Evolutionary conservation across 129 eudicot species (phyloP).

Genomic region (Tagetes patula): DNA sequence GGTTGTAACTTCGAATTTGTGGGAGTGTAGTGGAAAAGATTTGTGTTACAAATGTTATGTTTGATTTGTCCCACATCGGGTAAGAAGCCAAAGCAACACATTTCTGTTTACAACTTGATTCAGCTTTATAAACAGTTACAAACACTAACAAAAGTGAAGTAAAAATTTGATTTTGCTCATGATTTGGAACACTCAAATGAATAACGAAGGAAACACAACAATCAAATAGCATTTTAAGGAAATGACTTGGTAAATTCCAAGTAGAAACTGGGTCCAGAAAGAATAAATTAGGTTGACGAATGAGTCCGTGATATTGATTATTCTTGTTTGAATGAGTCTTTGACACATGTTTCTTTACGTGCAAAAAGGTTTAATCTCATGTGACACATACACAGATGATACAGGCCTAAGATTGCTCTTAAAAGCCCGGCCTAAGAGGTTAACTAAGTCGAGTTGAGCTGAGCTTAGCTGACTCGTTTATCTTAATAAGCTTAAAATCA

Average conservation of each 20-base stretch:
- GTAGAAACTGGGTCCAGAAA: no score
- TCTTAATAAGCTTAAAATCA: no score
- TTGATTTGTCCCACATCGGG: slow-evolving; percentile 30
- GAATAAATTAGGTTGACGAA: slow-evolving; percentile 16
- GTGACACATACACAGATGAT: not conserved
- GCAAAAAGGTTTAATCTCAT: not conserved
- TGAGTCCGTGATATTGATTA: slow-evolving; percentile 13
- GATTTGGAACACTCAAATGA: not conserved
- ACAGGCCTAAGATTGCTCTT: no score
- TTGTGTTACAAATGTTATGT: slow-evolving; percentile 43
- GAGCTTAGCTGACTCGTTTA: no score
- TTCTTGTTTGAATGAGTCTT: slow-evolving; percentile 27
- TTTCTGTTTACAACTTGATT: slow-evolving; percentile 40
- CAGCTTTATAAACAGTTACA: slow-evolving; percentile 21
- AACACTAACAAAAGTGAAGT: slow-evolving; percentile 18
- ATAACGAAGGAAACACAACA: no score
- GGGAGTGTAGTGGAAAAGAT: slow-evolving; percentile 33
- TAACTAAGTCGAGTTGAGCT: no score
- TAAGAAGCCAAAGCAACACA: slow-evolving; percentile 59
- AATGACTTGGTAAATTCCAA: slow-evolving; percentile 23
- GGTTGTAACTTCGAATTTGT: slow-evolving; percentile 49
- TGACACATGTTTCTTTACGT: not conserved
- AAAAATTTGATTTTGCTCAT: slow-evolving; percentile 1
- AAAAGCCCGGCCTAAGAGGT: no score
- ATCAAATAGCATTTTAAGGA: no score